phyloP scores from a whole-genome alignment of 352 stramenopile species.

The Plasmopara halstedii region DNA sequence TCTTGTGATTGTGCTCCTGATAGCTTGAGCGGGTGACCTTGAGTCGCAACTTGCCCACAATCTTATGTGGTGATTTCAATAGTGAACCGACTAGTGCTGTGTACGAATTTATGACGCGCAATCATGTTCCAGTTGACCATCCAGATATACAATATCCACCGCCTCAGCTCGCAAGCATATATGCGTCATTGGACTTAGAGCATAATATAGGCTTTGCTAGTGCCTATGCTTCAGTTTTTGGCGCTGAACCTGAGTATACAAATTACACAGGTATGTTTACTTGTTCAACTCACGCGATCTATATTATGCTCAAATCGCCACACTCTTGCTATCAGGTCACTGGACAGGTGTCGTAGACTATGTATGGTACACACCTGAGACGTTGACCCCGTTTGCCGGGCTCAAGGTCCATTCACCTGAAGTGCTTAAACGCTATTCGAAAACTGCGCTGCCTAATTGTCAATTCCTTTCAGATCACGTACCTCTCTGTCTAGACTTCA shows the following conservation, averaged over 20 bases:
- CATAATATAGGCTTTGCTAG: slow-evolving; percentile 92
- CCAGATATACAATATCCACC: slow-evolving; percentile 84
- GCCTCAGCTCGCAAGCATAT: slow-evolving; percentile 62
- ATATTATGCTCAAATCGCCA: background rate
- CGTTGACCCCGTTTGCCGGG: slow-evolving; percentile 89
- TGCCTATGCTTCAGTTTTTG: slow-evolving; percentile 94
- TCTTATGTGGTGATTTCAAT: slow-evolving; percentile 99
- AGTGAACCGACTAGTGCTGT: slow-evolving; percentile 94
- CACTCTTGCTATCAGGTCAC: slow-evolving; percentile 45
- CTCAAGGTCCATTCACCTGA: slow-evolving; percentile 90
- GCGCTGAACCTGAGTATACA: slow-evolving; percentile 94
- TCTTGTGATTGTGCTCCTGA: background rate
- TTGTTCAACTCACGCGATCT: background rate
- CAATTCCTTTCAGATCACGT: slow-evolving; percentile 96
- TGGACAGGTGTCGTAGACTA: slow-evolving; percentile 98
- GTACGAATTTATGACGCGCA: slow-evolving; percentile 94
- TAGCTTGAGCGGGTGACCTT: slow-evolving; percentile 72
- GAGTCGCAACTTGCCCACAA: slow-evolving; percentile 84
- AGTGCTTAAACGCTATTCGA: slow-evolving; percentile 81
- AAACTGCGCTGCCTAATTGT: slow-evolving; percentile 92
- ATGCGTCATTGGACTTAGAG: slow-evolving; percentile 75
- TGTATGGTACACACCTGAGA: slow-evolving; percentile 95
- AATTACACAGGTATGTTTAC: slow-evolving; percentile 91
- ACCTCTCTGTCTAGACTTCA: slow-evolving; percentile 87
- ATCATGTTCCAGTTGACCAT: slow-evolving; percentile 83